phyloP scores from a whole-genome alignment of 768 basidiomycete species.

The Stropharia rugosoannulata region DNA sequence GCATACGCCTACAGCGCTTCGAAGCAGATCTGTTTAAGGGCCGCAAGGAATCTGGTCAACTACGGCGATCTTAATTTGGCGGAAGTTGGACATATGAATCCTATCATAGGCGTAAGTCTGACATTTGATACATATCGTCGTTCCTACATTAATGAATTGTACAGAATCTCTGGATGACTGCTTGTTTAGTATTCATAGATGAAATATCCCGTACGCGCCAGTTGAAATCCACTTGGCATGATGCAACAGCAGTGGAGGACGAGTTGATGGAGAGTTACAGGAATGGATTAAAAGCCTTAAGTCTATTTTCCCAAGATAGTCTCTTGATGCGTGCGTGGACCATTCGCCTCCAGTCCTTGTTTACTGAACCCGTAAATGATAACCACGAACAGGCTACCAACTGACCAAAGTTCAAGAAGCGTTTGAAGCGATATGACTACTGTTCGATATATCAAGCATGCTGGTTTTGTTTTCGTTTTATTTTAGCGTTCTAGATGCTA shows the following conservation, averaged over 20 bases:
- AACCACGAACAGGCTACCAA: constrained; percentile 36
- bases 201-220: constrained; percentile 43
- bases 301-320: constrained; percentile 43
- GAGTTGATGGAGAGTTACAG: constrained; percentile 39
- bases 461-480: constrained; percentile 5
- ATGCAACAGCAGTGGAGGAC: constrained; percentile 32
- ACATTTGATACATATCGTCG: constrained; percentile 7
- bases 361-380: background rate
- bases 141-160: constrained; percentile 1
- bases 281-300: constrained; percentile 39
- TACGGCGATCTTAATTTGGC: constrained; percentile 37
- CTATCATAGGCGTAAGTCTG: constrained; percentile 51
- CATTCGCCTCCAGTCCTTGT: background rate
- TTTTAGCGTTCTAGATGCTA: constrained; percentile 2
- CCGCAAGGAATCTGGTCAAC: constrained; percentile 42
- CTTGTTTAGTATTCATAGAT: constrained; percentile 45
- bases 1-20: constrained; percentile 41
- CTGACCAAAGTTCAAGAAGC: constrained; percentile 46
- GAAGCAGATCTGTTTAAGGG: constrained; percentile 39
- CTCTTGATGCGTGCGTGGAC: constrained; percentile 42
- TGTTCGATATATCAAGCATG: constrained; percentile 3
- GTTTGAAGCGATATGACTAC: constrained; percentile 34
- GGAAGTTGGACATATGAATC: constrained; percentile 41
- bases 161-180: constrained; percentile 46
- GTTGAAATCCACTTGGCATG: constrained; percentile 29